Evolutionary conservation across 208 protist species (phyloP).

Genomic region (Leishmania arabica): DNA sequence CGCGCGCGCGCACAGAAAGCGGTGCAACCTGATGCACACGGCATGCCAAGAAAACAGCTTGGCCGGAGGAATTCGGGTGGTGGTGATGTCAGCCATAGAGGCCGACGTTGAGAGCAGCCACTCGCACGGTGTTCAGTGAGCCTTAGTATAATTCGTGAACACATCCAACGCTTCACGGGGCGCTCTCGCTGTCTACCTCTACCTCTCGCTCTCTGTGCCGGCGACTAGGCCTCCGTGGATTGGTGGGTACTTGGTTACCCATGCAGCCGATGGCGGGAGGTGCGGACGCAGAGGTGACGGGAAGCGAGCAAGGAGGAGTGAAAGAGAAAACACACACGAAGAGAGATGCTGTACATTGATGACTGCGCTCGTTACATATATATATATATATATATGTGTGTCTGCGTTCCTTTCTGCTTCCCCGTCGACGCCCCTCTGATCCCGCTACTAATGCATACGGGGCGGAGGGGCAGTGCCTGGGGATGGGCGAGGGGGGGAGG

Average conservation of each 20-base stretch:
- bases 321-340: not conserved
- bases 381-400: not conserved
- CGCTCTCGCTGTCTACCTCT: not conserved
- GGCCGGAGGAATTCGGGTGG: not conserved
- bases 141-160: not conserved
- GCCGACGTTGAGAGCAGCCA: not conserved
- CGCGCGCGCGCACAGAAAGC: not conserved
- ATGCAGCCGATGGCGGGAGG: not conserved
- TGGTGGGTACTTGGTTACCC: not conserved
- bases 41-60: not conserved
- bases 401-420: not conserved
- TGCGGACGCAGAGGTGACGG: not conserved
- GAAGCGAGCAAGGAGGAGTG: not conserved
- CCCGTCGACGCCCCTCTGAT: not conserved
- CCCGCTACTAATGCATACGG: no score
- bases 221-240: not conserved
- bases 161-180: not conserved
- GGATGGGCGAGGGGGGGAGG: not conserved
- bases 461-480: not conserved
- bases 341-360: constrained; percentile 9
- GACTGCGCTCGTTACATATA: not conserved
- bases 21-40: not conserved
- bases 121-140: not conserved
- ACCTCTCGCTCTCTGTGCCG: not conserved
- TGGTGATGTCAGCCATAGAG: not conserved